Evolutionary conservation across 192 early-diverging fungal species (phyloP), one percentile per base, ranked within the genome.

Genomic region (Ambispora gerdemannii): DNA sequence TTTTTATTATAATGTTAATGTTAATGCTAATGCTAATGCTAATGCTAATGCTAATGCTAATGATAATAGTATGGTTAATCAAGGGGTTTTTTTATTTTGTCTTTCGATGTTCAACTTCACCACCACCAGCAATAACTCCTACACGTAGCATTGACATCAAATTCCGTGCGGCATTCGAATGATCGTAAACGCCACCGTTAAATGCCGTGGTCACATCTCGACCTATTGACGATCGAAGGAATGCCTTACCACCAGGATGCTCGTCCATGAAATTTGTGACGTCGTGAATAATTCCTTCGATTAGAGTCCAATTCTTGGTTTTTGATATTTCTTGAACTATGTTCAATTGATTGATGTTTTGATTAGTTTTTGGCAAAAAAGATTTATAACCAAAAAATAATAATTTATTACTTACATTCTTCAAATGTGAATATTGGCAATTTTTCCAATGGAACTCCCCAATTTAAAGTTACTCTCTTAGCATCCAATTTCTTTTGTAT

Each of bases 121-220:
- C 79, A 67, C 85, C 85, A 73, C 73, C 82, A 58, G 76, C 73
- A 24, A 86, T 74, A 58, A 87, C 84, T 67, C 86, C 90, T 47
- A 92, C 82, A 71, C 90, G 88, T 85, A 91, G 85, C 67, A 82
- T 82, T 11, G 88, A 84, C 81, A 94, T 82, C 49, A 98, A 81
- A 84, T 96, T 94, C 59, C 95, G 86, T 15, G 95, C 95, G 51
- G 91, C 94, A 64, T 95, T 96, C 74, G 90, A 87, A 80, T 98
- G 96, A 77, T 91, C 81, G 82, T 98, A 98, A 64, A 96, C 86
- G 66, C 90, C 93, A 49, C 96, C 96, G 73, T 96, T 96, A 85
- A 96, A 95, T 4, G 91, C 83, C 19, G 81, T 82, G n/a, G 95
- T 94, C 82, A 92, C 89, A 73, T 98, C 93, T 76, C 91, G 89